Conservation (phyloP, 2,329 filamentous ascomycete genomes). For the Paraconiothyrium brasiliense region DNA sequence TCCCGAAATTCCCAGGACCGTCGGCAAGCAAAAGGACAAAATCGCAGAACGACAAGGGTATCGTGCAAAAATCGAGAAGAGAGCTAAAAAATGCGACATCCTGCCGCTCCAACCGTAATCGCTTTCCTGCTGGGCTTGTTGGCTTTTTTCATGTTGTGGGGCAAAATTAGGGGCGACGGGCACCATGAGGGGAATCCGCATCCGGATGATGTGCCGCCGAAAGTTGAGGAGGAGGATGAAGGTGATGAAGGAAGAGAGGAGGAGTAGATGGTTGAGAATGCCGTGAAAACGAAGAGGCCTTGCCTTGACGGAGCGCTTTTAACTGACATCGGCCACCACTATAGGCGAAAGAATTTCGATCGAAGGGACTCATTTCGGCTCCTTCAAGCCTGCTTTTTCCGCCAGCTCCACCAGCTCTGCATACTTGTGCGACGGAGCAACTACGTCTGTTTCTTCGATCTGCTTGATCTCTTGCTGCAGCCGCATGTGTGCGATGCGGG, state of each 20-base stretch:
- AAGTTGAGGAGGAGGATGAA: slow-evolving; percentile 12
- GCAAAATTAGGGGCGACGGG: slow-evolving; percentile 33
- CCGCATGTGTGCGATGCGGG: not conserved
- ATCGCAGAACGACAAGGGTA: not conserved
- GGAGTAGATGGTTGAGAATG: not conserved
- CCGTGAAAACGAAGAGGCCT: not conserved
- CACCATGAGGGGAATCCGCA: slow-evolving; percentile 51
- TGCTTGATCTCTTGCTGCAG: not conserved
- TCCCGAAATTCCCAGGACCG: not conserved
- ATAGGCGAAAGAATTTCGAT: too few species aligned
- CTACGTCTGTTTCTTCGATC: too few species aligned
- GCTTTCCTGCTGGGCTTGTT: slow-evolving; percentile 45
- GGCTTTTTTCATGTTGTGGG: slow-evolving; percentile 38
- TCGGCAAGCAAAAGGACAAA: too few species aligned
- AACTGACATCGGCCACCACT: too few species aligned
- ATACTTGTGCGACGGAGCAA: not conserved
- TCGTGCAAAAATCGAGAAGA: not conserved
- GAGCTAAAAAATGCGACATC: slow-evolving; percentile 40
- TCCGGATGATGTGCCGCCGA: slow-evolving; percentile 38
- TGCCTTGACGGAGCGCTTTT: too few species aligned
- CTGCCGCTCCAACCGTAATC: slow-evolving; percentile 44
- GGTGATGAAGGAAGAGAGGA: slow-evolving; percentile 14
- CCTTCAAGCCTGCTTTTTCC: not conserved
- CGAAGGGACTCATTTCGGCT: too few species aligned
- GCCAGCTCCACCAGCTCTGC: not conserved